These are phyloP conservation scores for Hanseniaspora lindneri DNA, from an alignment of 805 yeast genomes.

Conservation along the genomic window DNA sequence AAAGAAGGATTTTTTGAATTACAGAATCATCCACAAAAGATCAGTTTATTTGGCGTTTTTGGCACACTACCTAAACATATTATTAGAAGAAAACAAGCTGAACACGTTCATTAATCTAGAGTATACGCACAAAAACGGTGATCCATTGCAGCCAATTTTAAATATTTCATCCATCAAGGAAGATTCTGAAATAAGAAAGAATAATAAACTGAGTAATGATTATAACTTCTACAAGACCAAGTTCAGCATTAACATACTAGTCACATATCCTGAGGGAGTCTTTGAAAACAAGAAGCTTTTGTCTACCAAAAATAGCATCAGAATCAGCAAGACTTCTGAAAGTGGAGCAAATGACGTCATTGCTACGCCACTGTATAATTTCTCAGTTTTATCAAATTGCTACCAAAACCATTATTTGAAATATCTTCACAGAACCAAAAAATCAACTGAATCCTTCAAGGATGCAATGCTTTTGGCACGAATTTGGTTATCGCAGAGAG, in stretches of 20 bases:
- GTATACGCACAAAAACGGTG: conserved; percentile 65
- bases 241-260: conserved; percentile 58
- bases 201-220: conserved; percentile 24
- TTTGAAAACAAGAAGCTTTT: conserved; percentile 67
- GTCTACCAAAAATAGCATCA: conserved; percentile 71
- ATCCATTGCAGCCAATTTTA: conserved; percentile 62
- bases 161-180: conserved; percentile 41
- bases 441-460: conserved; percentile 64
- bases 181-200: conserved; percentile 22
- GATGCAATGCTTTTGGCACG: conserved; percentile 82
- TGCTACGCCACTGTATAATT: conserved; percentile 81
- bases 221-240: conserved; percentile 56
- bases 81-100: conserved; percentile 44
- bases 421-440: conserved; percentile 62
- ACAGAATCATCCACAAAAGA: conserved; percentile 79
- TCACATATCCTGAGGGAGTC: conserved; percentile 56
- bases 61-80: conserved; percentile 48
- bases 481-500: conserved; percentile 83
- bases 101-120: conserved; percentile 37
- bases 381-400: conserved; percentile 60
- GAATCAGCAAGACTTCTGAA: conserved; percentile 42
- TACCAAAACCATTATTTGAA: conserved; percentile 59
- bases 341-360: conserved; percentile 27
- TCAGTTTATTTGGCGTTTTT: conserved; percentile 75
- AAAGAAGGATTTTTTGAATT: conserved; percentile 80